Conservation (phyloP, 2,329 filamentous ascomycete species). For the Cladosporium sp. region DNA sequence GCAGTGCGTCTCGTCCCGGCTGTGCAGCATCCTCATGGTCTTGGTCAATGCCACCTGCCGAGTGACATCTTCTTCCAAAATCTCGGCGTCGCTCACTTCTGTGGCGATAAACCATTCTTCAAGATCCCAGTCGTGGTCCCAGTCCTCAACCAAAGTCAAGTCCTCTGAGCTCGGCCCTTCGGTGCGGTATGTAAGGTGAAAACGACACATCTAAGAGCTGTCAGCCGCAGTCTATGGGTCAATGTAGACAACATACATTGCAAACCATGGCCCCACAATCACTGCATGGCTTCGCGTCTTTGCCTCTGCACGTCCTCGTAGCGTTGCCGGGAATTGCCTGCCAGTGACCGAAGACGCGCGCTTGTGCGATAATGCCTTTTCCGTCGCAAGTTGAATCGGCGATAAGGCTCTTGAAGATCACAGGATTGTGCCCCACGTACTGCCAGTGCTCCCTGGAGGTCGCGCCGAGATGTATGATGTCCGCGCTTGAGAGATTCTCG, state of each 20-base stretch:
- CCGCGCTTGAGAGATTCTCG: constrained; percentile 17
- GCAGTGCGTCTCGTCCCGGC: neutral
- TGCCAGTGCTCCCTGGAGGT: constrained; percentile 19
- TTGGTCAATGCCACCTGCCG: neutral
- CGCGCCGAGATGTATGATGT: constrained; percentile 20
- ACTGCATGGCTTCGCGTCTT: constrained; percentile 7
- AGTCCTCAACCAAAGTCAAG: too few relatives aligned
- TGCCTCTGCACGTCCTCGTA: constrained; percentile 8
- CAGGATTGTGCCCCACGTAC: constrained; percentile 10
- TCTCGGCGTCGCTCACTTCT: neutral
- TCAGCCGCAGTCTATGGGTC: too few relatives aligned
- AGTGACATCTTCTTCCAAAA: neutral
- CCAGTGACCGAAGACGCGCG: neutral
- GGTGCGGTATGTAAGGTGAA: too few relatives aligned
- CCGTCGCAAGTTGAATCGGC: neutral
- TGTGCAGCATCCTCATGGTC: neutral
- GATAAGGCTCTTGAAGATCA: neutral
- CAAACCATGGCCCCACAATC: constrained; percentile 20
- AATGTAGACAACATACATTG: constrained; percentile 6
- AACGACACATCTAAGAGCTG: neutral
- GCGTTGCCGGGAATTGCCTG: neutral
- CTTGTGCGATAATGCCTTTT: neutral
- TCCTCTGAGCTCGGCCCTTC: too few relatives aligned
- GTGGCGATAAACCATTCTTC: neutral
- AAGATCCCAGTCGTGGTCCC: neutral